phyloP scores from a whole-genome alignment of 2,329 filamentous ascomycete species.

The Geosmithia putterillii region DNA sequence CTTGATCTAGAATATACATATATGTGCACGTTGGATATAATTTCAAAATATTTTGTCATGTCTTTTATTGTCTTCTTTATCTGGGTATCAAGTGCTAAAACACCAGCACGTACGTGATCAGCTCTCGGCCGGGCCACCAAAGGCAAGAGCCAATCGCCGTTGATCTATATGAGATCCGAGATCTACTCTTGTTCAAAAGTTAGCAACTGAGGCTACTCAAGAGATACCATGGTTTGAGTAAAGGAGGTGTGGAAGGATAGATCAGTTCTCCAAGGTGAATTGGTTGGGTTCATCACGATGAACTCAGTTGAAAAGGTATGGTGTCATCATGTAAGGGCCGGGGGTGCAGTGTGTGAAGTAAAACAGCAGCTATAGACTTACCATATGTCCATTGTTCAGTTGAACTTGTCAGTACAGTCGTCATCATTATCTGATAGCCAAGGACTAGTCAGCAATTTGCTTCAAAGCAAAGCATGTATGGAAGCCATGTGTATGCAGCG shows the following conservation, averaged over 20 bases:
- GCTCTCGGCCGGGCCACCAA: too few species aligned
- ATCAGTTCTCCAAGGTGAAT: slow-evolving; percentile 55
- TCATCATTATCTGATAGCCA: not conserved
- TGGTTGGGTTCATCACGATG: slow-evolving; percentile 37
- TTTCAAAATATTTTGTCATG: too few species aligned
- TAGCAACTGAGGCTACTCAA: not conserved
- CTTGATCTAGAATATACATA: too few species aligned
- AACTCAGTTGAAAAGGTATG: slow-evolving; percentile 33
- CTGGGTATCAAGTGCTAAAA: too few species aligned
- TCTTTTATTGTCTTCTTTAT: too few species aligned
- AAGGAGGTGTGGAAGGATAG: slow-evolving; percentile 5
- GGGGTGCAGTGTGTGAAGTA: not conserved
- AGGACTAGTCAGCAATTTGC: not conserved
- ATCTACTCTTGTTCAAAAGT: not conserved
- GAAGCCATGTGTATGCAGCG: not conserved
- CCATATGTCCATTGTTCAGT: not conserved
- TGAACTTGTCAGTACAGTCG: not conserved
- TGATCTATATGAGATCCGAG: too few species aligned
- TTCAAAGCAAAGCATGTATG: not conserved
- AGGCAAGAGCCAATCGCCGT: too few species aligned
- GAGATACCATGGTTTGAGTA: not conserved
- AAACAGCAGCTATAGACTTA: not conserved
- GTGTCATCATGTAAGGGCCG: slow-evolving; percentile 34
- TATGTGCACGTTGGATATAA: too few species aligned
- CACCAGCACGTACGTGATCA: too few species aligned